Percentiles rank a stretch among this genome's conserved stretches.
phyloP scores from a whole-genome alignment of 192 early-diverging fungal genomes.

The Allomyces macrogynus region DNA sequence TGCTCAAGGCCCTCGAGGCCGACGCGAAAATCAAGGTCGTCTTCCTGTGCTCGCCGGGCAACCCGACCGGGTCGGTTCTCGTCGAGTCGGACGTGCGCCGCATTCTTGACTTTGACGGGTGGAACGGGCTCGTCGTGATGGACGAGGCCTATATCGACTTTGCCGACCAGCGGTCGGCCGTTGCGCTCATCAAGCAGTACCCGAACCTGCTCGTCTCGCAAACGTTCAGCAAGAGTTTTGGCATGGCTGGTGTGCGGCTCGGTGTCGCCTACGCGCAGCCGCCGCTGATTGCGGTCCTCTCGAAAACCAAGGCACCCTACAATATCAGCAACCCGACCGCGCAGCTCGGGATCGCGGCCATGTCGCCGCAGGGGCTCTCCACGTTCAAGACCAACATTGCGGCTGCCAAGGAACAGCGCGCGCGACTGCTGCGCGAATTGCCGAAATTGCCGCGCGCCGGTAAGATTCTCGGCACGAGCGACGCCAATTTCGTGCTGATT shows the following conservation, averaged over 20 bases:
- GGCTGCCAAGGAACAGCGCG: conserved; percentile 42
- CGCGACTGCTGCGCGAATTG: conserved; percentile 40
- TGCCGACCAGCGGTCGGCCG: conserved; percentile 37
- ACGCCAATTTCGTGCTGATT: conserved; percentile 89
- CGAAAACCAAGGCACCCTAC: conserved; percentile 99
- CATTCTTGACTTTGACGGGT: conserved; percentile 41
- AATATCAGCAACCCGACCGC: conserved; percentile 84
- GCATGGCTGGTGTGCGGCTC: conserved; percentile 90
- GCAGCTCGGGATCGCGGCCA: conserved; percentile 51
- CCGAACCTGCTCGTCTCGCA: conserved; percentile 92
- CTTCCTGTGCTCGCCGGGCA: conserved; percentile 95
- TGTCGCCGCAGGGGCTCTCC: conserved; percentile 41
- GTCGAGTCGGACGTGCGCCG: conserved; percentile 38
- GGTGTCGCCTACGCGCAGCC: conserved; percentile 66
- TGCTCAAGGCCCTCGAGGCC: conserved; percentile 26
- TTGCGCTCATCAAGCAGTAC: conserved; percentile 50
- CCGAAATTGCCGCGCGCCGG: conserved; percentile 40
- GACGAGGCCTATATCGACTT: conserved; percentile 99
- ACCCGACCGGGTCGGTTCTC: conserved; percentile 84
- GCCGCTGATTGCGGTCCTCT: conserved; percentile 72
- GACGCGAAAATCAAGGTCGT: conserved; percentile 72
- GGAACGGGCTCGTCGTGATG: conserved; percentile 75
- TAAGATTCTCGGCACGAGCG: conserved; percentile 61
- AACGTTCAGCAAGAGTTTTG: conserved; percentile 96
- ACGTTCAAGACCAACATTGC: conserved; percentile 44